Evolutionary conservation across 2,329 filamentous ascomycete species (phyloP).

Genomic region (Clonostachys solani): DNA sequence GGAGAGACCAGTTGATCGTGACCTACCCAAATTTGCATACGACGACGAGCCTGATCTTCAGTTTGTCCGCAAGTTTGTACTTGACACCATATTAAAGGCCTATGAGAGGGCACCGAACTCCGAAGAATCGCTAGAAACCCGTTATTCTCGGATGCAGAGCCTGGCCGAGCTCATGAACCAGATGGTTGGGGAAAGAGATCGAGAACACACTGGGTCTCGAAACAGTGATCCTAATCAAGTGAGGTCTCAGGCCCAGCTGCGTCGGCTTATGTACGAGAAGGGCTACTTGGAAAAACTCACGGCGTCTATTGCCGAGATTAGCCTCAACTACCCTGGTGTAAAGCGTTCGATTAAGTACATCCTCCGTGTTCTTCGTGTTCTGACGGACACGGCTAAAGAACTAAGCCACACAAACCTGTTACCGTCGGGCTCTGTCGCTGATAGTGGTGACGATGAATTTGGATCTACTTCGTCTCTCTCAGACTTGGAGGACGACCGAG

Average conservation of each 20-base stretch:
- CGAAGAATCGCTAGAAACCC: conserved; percentile 74
- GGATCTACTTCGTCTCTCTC: conserved; percentile 85
- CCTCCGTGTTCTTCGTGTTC: conserved; percentile 77
- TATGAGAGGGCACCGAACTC: conserved; percentile 85
- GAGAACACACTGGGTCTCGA: conserved; percentile 42
- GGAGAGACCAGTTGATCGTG: conserved; percentile 62
- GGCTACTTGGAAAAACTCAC: conserved; percentile 88
- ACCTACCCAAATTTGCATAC: conserved; percentile 53
- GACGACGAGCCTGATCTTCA: conserved; percentile 81
- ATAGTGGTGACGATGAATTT: conserved; percentile 78
- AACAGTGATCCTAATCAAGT: conserved; percentile 30
- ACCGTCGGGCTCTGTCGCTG: conserved; percentile 59
- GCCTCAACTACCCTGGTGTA: conserved; percentile 88
- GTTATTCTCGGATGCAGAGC: conserved; percentile 83
- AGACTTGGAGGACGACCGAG: conserved; percentile 78
- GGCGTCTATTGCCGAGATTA: conserved; percentile 88
- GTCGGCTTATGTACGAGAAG: conserved; percentile 97
- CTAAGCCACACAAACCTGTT: conserved; percentile 80
- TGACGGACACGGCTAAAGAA: conserved; percentile 83
- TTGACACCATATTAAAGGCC: conserved; percentile 87
- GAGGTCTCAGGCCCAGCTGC: conserved; percentile 75
- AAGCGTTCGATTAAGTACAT: conserved; percentile 97
- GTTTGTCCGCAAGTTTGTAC: conserved; percentile 90
- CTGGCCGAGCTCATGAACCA: conserved; percentile 89
- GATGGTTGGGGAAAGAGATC: conserved; percentile 80